phyloP scores from a whole-genome alignment of 805 yeast species.

The Zygoascus biomembranicola region DNA sequence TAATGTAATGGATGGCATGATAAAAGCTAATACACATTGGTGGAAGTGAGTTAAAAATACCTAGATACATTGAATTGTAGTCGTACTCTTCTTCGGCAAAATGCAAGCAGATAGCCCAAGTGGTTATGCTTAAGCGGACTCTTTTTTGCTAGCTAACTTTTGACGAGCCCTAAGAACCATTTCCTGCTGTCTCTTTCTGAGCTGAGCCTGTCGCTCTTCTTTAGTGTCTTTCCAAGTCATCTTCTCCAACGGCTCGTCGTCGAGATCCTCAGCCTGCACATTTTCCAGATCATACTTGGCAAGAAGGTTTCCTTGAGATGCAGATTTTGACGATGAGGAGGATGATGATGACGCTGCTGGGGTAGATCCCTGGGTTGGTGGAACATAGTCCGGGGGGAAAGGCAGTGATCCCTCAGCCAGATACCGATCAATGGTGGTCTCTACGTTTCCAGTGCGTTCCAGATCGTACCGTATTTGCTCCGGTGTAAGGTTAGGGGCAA shows the following conservation, averaged over 20 bases:
- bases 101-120: no score
- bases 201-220: slow-evolving; percentile 35
- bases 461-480: slow-evolving; percentile 71
- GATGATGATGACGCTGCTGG: slow-evolving; percentile 8
- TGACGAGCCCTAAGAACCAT: slow-evolving; percentile 57
- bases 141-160: slow-evolving; percentile 32
- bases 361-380: slow-evolving; percentile 5
- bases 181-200: slow-evolving; percentile 43
- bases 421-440: slow-evolving; percentile 65
- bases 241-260: slow-evolving; percentile 7
- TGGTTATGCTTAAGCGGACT: neutral
- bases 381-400: slow-evolving; percentile 14
- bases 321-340: slow-evolving; percentile 6
- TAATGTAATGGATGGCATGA: no score
- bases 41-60: neutral
- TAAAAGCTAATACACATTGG: no score
- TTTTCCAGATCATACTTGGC: slow-evolving; percentile 37
- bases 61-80: no score
- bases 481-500: slow-evolving; percentile 64
- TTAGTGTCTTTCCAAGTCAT: slow-evolving; percentile 35
- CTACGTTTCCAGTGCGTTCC: slow-evolving; percentile 60
- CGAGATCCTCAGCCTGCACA: slow-evolving; percentile 12
- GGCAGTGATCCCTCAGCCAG: slow-evolving; percentile 56
- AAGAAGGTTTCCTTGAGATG: slow-evolving; percentile 24
- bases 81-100: no score